These are phyloP conservation scores for Mucor irregularis DNA, from an alignment of 371 early-diverging fungal genomes.

Conservation along the genomic window DNA sequence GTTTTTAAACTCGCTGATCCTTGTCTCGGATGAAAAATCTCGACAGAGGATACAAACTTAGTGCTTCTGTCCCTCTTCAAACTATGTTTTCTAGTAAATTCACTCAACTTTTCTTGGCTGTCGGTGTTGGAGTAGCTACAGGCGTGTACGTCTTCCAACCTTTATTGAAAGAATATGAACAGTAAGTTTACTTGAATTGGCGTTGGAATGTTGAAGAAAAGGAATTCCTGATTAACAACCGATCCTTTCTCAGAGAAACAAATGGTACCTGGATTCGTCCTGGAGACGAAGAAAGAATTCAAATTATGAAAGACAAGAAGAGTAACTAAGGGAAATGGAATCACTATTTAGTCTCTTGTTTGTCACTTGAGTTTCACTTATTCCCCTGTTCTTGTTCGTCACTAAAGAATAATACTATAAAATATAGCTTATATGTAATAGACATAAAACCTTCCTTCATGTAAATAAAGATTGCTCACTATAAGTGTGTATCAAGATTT, in stretches of 20 bases:
- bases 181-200: conserved; percentile 24
- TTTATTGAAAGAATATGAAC: conserved; percentile 45
- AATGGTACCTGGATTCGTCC: conserved; percentile 50
- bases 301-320: no score
- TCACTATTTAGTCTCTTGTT: no score
- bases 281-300: conserved; percentile 36
- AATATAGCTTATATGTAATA: no score
- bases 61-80: neutral
- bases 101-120: conserved; percentile 29
- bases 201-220: neutral
- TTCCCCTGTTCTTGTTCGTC: no score
- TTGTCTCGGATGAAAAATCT: no score
- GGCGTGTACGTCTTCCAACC: conserved; percentile 50
- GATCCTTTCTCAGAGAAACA: conserved; percentile 35
- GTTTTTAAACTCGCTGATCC: neutral
- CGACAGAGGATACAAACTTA: neutral
- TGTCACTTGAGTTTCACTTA: no score
- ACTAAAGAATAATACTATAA: no score
- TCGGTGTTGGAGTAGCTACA: conserved; percentile 47
- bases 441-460: no score
- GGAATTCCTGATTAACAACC: no score
- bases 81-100: conserved; percentile 24
- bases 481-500: no score
- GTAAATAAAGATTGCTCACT: no score
- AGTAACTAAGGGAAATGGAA: no score